These are phyloP conservation scores for Allantophomopsis lycopodina DNA, from an alignment of 2,329 filamentous ascomycete species.

Conservation along the genomic window DNA sequence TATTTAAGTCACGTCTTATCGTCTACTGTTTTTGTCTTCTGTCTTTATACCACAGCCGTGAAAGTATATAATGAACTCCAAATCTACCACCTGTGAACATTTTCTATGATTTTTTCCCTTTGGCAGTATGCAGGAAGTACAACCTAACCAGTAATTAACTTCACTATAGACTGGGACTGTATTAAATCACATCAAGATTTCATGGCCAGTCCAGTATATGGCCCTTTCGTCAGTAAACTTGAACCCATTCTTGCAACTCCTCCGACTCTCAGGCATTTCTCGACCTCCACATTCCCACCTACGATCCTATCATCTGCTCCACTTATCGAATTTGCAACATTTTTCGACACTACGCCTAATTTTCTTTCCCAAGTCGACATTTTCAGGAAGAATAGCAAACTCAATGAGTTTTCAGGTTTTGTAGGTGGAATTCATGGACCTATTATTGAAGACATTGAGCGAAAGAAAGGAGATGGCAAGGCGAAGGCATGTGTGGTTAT, in stretches of 20 bases:
- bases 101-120: too few relatives aligned
- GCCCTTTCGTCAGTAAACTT: slow-evolving; percentile 17
- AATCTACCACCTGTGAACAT: too few relatives aligned
- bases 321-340: slow-evolving; percentile 8
- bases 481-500: slow-evolving; percentile 6
- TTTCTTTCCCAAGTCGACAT: neutral
- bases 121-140: neutral
- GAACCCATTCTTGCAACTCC: slow-evolving; percentile 2
- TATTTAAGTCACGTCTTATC: too few relatives aligned
- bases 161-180: slow-evolving; percentile 25
- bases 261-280: slow-evolving; percentile 7
- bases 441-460: slow-evolving; percentile 4
- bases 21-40: too few relatives aligned
- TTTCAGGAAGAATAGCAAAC: neutral
- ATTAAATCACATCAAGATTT: slow-evolving; percentile 25
- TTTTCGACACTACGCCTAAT: slow-evolving; percentile 4
- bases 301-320: slow-evolving; percentile 4
- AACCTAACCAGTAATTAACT: neutral
- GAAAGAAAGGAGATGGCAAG: slow-evolving; percentile 4
- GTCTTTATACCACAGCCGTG: too few relatives aligned
- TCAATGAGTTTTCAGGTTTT: neutral
- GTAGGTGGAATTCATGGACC: slow-evolving; percentile 3
- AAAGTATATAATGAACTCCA: too few relatives aligned
- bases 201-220: slow-evolving; percentile 20
- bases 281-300: slow-evolving; percentile 1